Percentiles rank a stretch among this genome's conserved stretches.
Conservation (phyloP, 176 grass and related monocot species). For the Thinopyrum elongatum region DNA sequence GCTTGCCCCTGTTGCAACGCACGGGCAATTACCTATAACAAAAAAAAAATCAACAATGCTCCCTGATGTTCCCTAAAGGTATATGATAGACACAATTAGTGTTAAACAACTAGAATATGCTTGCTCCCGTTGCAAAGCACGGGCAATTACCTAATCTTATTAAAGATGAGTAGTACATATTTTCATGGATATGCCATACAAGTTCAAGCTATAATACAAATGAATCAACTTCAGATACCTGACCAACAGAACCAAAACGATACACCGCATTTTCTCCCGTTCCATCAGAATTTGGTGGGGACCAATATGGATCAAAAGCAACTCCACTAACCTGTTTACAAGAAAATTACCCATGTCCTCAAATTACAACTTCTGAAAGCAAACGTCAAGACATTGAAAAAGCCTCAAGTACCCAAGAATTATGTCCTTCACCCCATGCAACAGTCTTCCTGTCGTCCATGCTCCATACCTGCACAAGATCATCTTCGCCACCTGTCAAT, state of each 20-base stretch:
- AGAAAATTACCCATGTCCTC: conserved; percentile 1
- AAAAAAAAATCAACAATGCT: too few relatives aligned
- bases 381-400: conserved; percentile 5
- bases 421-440: conserved; percentile 95
- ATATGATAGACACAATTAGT: too few relatives aligned
- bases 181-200: not conserved
- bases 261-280: conserved; percentile 77
- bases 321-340: conserved; percentile 82
- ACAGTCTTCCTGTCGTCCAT: conserved; percentile 91
- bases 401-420: conserved; percentile 76
- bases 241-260: conserved; percentile 96
- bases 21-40: too few relatives aligned
- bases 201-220: conserved; percentile 9
- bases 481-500: conserved; percentile 95
- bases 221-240: conserved; percentile 52
- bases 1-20: too few relatives aligned
- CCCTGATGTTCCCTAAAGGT: too few relatives aligned
- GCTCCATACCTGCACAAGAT: conserved; percentile 97
- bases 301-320: conserved; percentile 99
- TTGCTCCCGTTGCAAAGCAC: too few relatives aligned
- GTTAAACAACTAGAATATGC: too few relatives aligned
- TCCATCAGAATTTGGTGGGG: conserved; percentile 78
- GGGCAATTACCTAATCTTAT: too few relatives aligned
- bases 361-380: conserved; percentile 13
- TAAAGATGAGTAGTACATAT: not conserved